These are phyloP conservation scores for Pistacia atlantica DNA, from an alignment of 345 rosid species.

Conservation along the genomic window DNA sequence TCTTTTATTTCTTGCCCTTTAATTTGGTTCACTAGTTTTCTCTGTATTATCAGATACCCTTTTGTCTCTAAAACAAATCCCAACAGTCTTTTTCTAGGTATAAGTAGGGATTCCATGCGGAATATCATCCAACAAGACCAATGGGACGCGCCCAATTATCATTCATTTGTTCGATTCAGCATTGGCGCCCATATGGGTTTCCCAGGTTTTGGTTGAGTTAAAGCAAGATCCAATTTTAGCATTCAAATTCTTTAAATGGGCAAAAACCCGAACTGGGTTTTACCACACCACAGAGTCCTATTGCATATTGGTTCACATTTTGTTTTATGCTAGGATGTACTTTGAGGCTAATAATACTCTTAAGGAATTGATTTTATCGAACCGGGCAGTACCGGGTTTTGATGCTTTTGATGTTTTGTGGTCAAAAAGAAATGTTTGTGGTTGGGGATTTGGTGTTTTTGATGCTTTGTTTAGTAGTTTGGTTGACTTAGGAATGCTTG, in stretches of 20 bases:
- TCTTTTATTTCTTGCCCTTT: conserved; percentile 39
- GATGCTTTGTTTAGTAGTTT: conserved; percentile 72
- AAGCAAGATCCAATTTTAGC: conserved; percentile 55
- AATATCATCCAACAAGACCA: conserved; percentile 39
- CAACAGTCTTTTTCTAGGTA: conserved; percentile 12
- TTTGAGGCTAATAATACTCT: conserved; percentile 49
- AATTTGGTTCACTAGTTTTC: conserved; percentile 48
- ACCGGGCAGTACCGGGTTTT: conserved; percentile 27
- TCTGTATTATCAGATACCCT: conserved; percentile 46
- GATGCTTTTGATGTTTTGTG: conserved; percentile 65
- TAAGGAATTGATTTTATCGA: conserved; percentile 47
- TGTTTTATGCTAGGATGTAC: conserved; percentile 60
- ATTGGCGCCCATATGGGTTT: conserved; percentile 51
- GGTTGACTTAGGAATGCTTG: conserved; percentile 63
- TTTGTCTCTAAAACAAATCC: conserved; percentile 36
- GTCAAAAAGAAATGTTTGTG: conserved; percentile 63
- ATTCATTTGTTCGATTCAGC: conserved; percentile 32
- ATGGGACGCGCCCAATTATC: conserved; percentile 52
- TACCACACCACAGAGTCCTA: conserved; percentile 48
- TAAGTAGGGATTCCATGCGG: conserved; percentile 40
- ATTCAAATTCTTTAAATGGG: conserved; percentile 66
- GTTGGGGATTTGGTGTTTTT: conserved; percentile 65
- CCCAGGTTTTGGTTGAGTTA: conserved; percentile 51
- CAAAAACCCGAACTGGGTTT: conserved; percentile 44
- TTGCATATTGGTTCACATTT: conserved; percentile 54